Percentiles rank a stretch among this genome's conserved stretches.
Conservation (phyloP, 2,329 filamentous ascomycete genomes). For the Coleophoma cylindrospora region DNA sequence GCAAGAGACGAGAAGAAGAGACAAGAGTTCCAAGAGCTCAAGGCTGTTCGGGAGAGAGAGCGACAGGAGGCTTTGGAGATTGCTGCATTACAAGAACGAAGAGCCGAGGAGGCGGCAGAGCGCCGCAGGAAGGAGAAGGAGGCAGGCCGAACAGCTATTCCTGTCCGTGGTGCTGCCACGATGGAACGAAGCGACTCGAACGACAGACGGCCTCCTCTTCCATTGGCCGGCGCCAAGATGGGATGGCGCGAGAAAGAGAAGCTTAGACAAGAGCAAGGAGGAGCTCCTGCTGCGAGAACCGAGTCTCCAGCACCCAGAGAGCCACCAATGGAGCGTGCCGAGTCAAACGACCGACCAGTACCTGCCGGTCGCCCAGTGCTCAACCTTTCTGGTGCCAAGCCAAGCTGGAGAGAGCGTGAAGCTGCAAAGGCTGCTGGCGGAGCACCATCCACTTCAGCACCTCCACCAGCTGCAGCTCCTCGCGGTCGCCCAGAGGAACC, state of each 20-base stretch:
- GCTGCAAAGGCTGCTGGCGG: constrained; percentile 38
- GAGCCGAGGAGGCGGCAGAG: constrained; percentile 84
- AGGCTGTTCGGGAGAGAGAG: constrained; percentile 61
- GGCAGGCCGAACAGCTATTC: constrained; percentile 28
- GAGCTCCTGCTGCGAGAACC: constrained; percentile 18
- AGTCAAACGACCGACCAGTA: constrained; percentile 35
- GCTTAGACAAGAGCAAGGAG: constrained; percentile 29
- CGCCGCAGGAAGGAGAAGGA: constrained; percentile 63
- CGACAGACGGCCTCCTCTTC: constrained; percentile 54
- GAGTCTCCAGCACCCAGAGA: constrained; percentile 19
- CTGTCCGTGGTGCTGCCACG: constrained; percentile 33
- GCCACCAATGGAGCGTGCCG: constrained; percentile 31
- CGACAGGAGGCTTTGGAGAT: constrained; percentile 63
- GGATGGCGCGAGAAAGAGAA: constrained; percentile 73
- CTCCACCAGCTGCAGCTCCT: constrained; percentile 31
- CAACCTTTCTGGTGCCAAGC: constrained; percentile 43
- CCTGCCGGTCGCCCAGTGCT: constrained; percentile 47
- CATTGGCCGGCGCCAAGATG: constrained; percentile 56
- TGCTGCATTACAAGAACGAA: constrained; percentile 67
- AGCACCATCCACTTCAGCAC: constrained; percentile 17
- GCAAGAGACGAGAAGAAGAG: constrained; percentile 75
- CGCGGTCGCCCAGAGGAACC: constrained; percentile 36
- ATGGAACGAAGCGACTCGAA: constrained; percentile 44
- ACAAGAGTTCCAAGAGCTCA: constrained; percentile 60
- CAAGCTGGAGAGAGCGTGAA: constrained; percentile 55